A percentile compares a stretch with the other conserved stretches of the same genome.
These are phyloP conservation scores for Trypanosoma theileri DNA, from an alignment of 208 protist species.

Conservation along the genomic window DNA sequence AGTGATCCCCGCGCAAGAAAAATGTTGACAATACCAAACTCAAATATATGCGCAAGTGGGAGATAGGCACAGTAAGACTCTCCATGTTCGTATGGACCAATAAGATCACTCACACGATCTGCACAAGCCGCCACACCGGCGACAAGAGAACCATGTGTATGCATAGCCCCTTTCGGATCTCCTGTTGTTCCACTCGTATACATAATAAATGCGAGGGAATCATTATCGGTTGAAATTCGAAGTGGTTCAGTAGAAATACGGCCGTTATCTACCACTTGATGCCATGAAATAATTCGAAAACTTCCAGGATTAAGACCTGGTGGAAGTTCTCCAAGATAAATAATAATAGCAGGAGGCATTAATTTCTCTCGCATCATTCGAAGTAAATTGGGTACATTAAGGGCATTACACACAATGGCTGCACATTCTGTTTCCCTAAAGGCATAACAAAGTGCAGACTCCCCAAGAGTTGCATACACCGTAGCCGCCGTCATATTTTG, in stretches of 20 bases:
- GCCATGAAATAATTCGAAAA: conserved; percentile 43
- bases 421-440: conserved; percentile 58
- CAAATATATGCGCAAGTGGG: conserved; percentile 76
- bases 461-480: conserved; percentile 88
- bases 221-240: conserved; percentile 33
- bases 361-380: conserved; percentile 38
- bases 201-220: conserved; percentile 64
- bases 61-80: conserved; percentile 79
- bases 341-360: conserved; percentile 47
- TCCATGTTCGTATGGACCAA: conserved; percentile 38
- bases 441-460: conserved; percentile 63
- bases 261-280: conserved; percentile 50
- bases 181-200: conserved; percentile 72
- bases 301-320: conserved; percentile 19
- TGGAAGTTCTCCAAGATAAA: conserved; percentile 62
- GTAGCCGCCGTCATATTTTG: conserved; percentile 61
- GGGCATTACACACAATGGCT: conserved; percentile 73
- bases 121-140: conserved; percentile 35
- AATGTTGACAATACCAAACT: conserved; percentile 55
- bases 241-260: conserved; percentile 16
- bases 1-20: conserved; percentile 46
- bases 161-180: conserved; percentile 77
- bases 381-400: conserved; percentile 51
- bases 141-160: conserved; percentile 67
- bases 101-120: conserved; percentile 23